phyloP scores from a whole-genome alignment of 306 rosid species.

The Ammopiptanthus mongolicus region DNA sequence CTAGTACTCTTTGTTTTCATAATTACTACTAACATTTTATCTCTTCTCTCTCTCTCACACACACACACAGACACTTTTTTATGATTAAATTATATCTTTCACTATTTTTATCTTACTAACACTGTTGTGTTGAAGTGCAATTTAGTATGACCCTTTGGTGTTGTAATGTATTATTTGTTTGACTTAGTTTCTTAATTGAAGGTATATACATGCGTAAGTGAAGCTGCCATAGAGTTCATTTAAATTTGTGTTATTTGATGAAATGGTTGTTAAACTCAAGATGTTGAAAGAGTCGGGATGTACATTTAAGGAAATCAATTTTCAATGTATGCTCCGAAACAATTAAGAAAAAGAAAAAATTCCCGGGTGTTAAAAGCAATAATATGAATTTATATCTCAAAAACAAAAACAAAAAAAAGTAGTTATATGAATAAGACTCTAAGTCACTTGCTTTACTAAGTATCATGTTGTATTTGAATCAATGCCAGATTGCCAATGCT shows the following conservation, averaged over 20 bases:
- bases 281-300: conserved; percentile 46
- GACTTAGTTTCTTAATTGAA: conserved; percentile 24
- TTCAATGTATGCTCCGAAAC: not conserved
- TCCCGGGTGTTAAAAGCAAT: not conserved
- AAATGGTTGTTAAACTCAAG: conserved; percentile 28
- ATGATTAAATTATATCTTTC: too few relatives aligned
- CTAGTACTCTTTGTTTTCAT: too few relatives aligned
- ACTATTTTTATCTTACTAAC: not conserved
- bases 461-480: not conserved
- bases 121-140: not conserved
- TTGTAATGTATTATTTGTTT: not conserved
- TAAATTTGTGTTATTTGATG: conserved; percentile 29
- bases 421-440: too few relatives aligned
- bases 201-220: conserved; percentile 79
- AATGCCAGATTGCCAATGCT: not conserved
- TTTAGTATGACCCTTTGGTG: not conserved
- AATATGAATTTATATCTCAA: too few relatives aligned
- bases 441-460: not conserved
- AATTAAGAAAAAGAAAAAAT: not conserved
- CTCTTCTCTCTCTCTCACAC: too few relatives aligned
- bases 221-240: conserved; percentile 53
- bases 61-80: too few relatives aligned
- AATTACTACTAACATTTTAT: too few relatives aligned
- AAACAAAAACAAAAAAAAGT: too few relatives aligned
- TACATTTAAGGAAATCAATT: conserved; percentile 8